Evolutionary conservation across 1,284 basidiomycete species (phyloP), one percentile per base, ranked within the genome.

Genomic region (Filobasidium uniguttulatum): DNA sequence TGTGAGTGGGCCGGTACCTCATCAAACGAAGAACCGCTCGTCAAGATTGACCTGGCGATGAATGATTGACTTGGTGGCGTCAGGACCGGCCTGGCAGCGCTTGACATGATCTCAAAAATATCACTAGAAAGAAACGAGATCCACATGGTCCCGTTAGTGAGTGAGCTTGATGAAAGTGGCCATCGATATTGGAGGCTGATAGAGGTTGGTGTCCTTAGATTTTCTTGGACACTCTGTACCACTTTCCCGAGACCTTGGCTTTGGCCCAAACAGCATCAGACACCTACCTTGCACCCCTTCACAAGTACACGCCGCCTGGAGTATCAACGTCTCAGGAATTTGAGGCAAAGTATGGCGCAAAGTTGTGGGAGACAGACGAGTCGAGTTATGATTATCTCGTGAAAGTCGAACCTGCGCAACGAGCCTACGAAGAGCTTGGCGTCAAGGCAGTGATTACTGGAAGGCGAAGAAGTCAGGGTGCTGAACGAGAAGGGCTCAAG

Each of bases 151-250:
- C 71, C 72, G 2, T 57, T 74, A 29, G 66, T 68, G 30, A 45
- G 60, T 55, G 14, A 33, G 9, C 31, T 33, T 33, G 31, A 33
- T 33, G 9, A 9, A 33, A 33, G n/a, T 33, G n/a, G n/a, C n/a
- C n/a, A n/a, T n/a, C n/a, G n/a, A n/a, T n/a, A n/a, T n/a, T n/a
- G n/a, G n/a, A n/a, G n/a, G n/a, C n/a, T n/a, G n/a, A n/a, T n/a
- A n/a, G n/a, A n/a, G n/a, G n/a, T n/a, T n/a, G n/a, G n/a, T n/a
- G n/a, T n/a, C n/a, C n/a, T n/a, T n/a, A 68, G 64, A 89, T 94
- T 70, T 94, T 96, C 72, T 71, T 94, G 64, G 93, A 98, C 72
- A 97, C 93, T 0, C 76, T 98, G 9, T 91, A 97, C 68, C 94
- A 98, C 73, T 97, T 98, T 69, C 73, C 77, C 2, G 88, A 96